A percentile compares a stretch with the other conserved stretches of the same genome.
phyloP scores from a whole-genome alignment of 768 basidiomycete genomes.

The Naganishia kalamii region DNA sequence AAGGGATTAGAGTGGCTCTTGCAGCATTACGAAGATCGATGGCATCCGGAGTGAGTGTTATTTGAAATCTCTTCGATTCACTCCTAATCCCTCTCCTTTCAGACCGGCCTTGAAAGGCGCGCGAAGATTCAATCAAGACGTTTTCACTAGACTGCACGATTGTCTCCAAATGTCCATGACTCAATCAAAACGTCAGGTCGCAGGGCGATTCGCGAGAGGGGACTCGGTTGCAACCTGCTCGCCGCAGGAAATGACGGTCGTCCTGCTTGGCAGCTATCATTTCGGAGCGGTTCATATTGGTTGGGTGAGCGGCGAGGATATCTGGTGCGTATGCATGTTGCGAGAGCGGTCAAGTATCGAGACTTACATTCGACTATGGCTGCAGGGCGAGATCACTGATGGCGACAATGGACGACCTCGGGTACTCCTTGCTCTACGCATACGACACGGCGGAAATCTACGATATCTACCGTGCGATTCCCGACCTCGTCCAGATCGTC shows the following conservation, averaged over 20 bases:
- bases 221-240: neutral
- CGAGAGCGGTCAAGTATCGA: neutral
- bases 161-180: neutral
- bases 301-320: conserved; percentile 13
- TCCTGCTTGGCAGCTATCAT: conserved; percentile 13
- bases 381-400: conserved; percentile 27
- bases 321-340: neutral
- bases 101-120: neutral
- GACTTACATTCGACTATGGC: neutral
- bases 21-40: neutral
- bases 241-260: conserved; percentile 1
- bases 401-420: conserved; percentile 27
- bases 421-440: conserved; percentile 31
- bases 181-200: neutral
- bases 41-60: neutral
- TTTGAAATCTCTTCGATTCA: neutral
- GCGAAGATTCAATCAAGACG: neutral
- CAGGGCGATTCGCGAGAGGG: neutral
- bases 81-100: neutral
- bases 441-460: conserved; percentile 27
- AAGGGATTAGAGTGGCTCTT: neutral
- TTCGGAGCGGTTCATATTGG: conserved; percentile 4
- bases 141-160: neutral
- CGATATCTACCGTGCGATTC: conserved; percentile 28
- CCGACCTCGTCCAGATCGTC: conserved; percentile 26